Base-by-base conservation (phyloP, 768 basidiomycete genomes). In the Floccularia luteovirens region DNA sequence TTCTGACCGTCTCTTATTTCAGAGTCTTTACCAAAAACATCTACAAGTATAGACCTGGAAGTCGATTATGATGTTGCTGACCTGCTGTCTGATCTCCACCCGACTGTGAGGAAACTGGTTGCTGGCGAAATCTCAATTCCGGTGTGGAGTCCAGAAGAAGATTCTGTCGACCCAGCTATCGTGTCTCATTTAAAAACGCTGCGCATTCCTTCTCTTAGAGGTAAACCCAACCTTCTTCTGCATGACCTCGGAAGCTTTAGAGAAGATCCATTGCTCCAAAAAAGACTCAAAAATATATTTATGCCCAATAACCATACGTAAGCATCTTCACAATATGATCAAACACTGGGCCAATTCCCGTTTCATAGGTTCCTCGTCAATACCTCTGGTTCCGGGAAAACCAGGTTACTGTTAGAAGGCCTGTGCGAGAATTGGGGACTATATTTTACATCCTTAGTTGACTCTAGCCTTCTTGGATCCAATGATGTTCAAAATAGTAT, bases 361-460 rank as follows among this genome's bases (percentile, higher is more conserved):
- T 10, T 22, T 32, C 12, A 22, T 32, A 69, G 67, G 11, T 65
- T 69, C 40, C 58, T 72, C 13, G 64, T 72, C 22, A 72, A 72
- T 33, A 72, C 70, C 0, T 72, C 69, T 17, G 69, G 69, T 5
- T 69, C 69, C 2, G 68, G 69, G 14, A 72, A 72, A 46, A 70
- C 68, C 1, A 54, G 68, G 23, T 55, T 69, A 8, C 50, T 72
- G 2, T 47, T 72, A 6, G 69, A 70, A 48, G 68, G 68, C 16
- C 56, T 72, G 3, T 70, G 69, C 40, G 46, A 60, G 22, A 51
- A 61, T 31, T 72, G 70, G 70, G 70, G 69, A 3, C 64, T 72
- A 39, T 72, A 72, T 47, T 68, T 72, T 44, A 70, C 69, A 0
- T 69, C 67, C 8, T 43, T 59, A 8, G 61, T 69, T 33, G 70